A percentile compares a stretch with the other conserved stretches of the same genome.
Evolutionary conservation across 106 monocot species (phyloP).

Genomic region (Agapanthus africanus): DNA sequence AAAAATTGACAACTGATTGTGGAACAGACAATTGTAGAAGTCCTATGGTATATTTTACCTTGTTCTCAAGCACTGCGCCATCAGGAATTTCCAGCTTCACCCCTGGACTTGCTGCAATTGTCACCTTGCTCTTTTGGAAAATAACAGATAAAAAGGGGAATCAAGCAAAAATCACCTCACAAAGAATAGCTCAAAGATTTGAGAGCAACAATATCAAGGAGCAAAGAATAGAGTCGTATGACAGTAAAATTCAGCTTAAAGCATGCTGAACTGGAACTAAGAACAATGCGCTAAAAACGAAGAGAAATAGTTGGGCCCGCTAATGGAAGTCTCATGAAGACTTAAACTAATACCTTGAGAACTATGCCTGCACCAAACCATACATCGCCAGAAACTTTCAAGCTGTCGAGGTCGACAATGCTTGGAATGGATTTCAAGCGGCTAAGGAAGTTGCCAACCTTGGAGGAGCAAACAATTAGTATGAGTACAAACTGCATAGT

Average conservation of each 20-base stretch:
- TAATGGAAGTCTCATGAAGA: no score
- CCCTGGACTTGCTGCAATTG: constrained; percentile 36
- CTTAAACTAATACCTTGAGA: constrained; percentile 53
- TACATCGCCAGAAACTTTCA: constrained; percentile 93
- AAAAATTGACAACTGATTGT: neutral
- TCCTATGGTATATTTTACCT: constrained; percentile 21
- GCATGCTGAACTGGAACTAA: no score
- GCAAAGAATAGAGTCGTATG: no score
- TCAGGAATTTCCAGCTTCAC: constrained; percentile 63
- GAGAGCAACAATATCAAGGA: no score
- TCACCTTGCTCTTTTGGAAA: constrained; percentile 52
- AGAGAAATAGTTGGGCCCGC: no score
- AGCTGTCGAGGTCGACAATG: constrained; percentile 87
- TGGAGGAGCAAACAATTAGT: neutral
- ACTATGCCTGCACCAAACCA: constrained; percentile 72
- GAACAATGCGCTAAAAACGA: no score
- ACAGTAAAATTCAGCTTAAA: no score
- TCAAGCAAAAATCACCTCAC: no score
- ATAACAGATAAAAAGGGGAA: neutral
- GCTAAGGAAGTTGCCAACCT: constrained; percentile 80
- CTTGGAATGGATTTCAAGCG: constrained; percentile 98
- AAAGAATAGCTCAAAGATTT: no score
- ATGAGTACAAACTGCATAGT: neutral
- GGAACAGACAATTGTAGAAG: neutral
- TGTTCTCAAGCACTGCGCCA: constrained; percentile 48